phyloP scores from a whole-genome alignment of 306 rosid genomes.

The Sindora glabra region DNA sequence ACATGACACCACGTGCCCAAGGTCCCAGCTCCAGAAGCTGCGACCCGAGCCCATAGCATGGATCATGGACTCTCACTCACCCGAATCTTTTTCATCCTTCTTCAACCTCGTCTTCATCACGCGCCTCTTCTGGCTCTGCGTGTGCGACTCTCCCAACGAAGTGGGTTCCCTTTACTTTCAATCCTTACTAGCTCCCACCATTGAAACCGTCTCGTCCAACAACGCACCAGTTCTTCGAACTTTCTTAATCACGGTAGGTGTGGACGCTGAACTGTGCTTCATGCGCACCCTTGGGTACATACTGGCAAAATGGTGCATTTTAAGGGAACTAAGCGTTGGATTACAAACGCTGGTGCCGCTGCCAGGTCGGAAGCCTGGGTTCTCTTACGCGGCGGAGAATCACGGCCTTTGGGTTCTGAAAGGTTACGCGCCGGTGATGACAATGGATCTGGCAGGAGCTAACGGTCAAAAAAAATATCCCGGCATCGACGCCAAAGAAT shows the following conservation, averaged over 20 bases:
- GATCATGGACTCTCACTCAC: constrained; percentile 89
- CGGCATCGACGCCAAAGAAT: constrained; percentile 40
- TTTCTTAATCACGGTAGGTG: constrained; percentile 61
- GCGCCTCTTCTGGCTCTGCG: constrained; percentile 92
- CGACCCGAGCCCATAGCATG: constrained; percentile 72
- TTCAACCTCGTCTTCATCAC: constrained; percentile 60
- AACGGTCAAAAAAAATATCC: constrained; percentile 31
- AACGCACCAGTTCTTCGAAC: constrained; percentile 50
- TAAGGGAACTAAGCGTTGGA: constrained; percentile 46
- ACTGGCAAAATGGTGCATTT: constrained; percentile 57
- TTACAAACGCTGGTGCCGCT: constrained; percentile 33
- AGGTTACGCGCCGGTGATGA: constrained; percentile 74
- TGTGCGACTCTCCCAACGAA: constrained; percentile 57
- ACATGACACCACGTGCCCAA: constrained; percentile 64
- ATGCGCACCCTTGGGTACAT: constrained; percentile 85
- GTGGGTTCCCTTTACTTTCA: constrained; percentile 71
- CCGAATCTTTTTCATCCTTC: constrained; percentile 69
- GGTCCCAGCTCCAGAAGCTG: constrained; percentile 71
- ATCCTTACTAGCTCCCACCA: constrained; percentile 39
- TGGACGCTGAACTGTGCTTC: constrained; percentile 74
- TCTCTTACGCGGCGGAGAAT: constrained; percentile 65
- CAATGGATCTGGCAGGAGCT: constrained; percentile 44
- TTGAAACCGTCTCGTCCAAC: constrained; percentile 35
- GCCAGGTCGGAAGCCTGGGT: constrained; percentile 25
- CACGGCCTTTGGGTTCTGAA: constrained; percentile 74